Evolutionary conservation across 208 protist genomes (phyloP).

Genomic region (Herpetomonas samuelpessoai): DNA sequence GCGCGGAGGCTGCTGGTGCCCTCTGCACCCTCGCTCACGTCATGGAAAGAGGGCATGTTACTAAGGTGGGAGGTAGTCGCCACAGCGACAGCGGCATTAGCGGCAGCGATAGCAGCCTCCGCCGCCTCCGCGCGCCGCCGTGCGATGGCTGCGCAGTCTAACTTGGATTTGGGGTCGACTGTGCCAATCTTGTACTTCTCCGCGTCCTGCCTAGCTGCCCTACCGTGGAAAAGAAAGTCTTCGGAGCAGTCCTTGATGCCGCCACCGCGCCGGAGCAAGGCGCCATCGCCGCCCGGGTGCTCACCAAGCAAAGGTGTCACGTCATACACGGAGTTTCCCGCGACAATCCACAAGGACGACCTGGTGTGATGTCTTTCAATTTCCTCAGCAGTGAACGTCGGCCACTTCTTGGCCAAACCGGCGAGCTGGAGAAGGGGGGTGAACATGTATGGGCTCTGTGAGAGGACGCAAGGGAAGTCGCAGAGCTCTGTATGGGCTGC

Average conservation of each 20-base stretch:
- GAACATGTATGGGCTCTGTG: slow-evolving; percentile 11
- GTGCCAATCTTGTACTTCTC: slow-evolving; percentile 22
- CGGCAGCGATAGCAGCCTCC: not conserved
- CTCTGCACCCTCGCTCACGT: no score
- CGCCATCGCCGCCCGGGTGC: slow-evolving; percentile 25
- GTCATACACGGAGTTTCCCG: slow-evolving; percentile 27
- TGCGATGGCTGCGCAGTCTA: not conserved
- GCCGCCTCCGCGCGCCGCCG: not conserved
- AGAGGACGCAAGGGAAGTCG: slow-evolving; percentile 2
- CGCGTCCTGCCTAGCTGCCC: slow-evolving; percentile 1
- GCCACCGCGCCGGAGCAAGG: slow-evolving; percentile 22
- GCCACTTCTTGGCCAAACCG: slow-evolving; percentile 17
- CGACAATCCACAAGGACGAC: slow-evolving; percentile 28
- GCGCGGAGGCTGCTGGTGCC: no score
- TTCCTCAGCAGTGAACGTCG: slow-evolving; percentile 19
- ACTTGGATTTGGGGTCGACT: not conserved
- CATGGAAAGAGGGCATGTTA: no score
- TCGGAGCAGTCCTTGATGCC: slow-evolving; percentile 22
- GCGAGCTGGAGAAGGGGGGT: slow-evolving; percentile 11
- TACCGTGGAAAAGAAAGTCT: slow-evolving; percentile 24
- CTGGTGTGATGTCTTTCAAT: slow-evolving; percentile 14
- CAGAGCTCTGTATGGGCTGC: no score
- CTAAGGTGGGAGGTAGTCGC: no score
- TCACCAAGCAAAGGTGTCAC: slow-evolving; percentile 18
- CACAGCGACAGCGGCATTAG: not conserved